Evolutionary conservation across 129 eudicot species (phyloP).

Genomic region (Centrapalus pauciflorus): DNA sequence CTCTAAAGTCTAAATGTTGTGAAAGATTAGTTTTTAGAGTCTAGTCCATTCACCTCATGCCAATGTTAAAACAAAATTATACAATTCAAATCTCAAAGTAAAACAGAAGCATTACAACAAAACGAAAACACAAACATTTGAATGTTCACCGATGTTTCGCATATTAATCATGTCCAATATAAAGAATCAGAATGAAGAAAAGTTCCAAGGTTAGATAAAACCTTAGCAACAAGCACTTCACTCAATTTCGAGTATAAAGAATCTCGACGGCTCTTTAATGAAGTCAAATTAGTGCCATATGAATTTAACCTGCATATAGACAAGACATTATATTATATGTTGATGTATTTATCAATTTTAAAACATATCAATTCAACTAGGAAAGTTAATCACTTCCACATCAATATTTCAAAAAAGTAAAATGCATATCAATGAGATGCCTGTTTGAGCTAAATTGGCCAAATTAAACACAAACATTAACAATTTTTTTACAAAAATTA

Average conservation of each 20-base stretch:
- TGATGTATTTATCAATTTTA: not conserved
- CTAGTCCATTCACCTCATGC: not conserved
- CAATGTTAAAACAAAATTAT: not conserved
- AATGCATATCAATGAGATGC: not conserved
- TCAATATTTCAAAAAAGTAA: not conserved
- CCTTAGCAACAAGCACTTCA: constrained; percentile 76
- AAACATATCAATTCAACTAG: not conserved
- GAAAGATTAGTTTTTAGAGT: not conserved
- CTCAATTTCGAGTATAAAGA: constrained; percentile 46
- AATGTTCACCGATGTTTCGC: not conserved
- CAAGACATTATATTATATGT: no score
- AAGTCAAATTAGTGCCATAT: constrained; percentile 53
- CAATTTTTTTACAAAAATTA: not conserved
- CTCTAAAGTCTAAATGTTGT: not conserved
- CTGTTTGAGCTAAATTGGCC: not conserved
- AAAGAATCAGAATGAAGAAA: not conserved
- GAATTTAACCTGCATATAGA: constrained; percentile 60
- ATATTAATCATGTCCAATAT: not conserved
- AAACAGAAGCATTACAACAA: not conserved
- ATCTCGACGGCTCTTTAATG: constrained; percentile 66
- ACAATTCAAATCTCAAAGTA: not conserved
- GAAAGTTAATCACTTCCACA: not conserved
- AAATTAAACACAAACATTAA: not conserved
- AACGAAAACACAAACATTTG: not conserved
- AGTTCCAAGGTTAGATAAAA: constrained; percentile 9